These are phyloP conservation scores for Panicum hallii DNA, from an alignment of 202 grass and related monocot genomes.

Conservation along the genomic window DNA sequence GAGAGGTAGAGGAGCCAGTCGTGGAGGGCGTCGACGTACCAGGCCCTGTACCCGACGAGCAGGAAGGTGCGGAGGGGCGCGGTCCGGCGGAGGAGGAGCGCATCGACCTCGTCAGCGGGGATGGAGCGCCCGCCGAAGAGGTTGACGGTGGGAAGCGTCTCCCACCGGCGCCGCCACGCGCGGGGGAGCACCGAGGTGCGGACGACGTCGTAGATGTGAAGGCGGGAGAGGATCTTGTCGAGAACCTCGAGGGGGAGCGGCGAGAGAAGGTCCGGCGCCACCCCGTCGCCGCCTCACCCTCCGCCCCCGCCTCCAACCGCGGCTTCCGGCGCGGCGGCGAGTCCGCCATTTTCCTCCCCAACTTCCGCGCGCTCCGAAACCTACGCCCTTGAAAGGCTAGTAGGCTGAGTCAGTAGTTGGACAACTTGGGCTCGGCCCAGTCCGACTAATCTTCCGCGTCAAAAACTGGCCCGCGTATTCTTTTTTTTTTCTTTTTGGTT, in stretches of 20 bases:
- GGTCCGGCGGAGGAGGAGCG: background rate
- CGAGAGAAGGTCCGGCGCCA: background rate
- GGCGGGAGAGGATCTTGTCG: background rate
- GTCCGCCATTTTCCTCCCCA: background rate
- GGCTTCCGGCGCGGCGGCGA: background rate
- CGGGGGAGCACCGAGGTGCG: conserved; percentile 13
- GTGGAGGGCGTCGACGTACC: conserved; percentile 18
- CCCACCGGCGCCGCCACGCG: background rate
- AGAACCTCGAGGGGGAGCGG: background rate
- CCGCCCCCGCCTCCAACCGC: background rate
- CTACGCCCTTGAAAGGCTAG: too few relatives aligned
- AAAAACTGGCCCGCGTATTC: too few relatives aligned
- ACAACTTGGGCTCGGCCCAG: too few relatives aligned
- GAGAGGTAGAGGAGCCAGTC: conserved; percentile 25
- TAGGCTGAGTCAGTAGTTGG: too few relatives aligned
- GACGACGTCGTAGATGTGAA: conserved; percentile 1
- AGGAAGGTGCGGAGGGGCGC: background rate
- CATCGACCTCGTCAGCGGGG: background rate
- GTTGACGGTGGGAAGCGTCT: background rate
- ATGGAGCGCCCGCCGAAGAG: background rate
- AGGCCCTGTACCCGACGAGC: background rate
- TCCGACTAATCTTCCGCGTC: too few relatives aligned
- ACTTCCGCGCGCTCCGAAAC: background rate
- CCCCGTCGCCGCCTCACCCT: background rate
- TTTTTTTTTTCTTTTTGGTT: too few relatives aligned